Evolutionary conservation across 768 basidiomycete species (phyloP), one percentile per base, ranked within the genome.

Genomic region (Porpolomopsis calyptriformis): DNA sequence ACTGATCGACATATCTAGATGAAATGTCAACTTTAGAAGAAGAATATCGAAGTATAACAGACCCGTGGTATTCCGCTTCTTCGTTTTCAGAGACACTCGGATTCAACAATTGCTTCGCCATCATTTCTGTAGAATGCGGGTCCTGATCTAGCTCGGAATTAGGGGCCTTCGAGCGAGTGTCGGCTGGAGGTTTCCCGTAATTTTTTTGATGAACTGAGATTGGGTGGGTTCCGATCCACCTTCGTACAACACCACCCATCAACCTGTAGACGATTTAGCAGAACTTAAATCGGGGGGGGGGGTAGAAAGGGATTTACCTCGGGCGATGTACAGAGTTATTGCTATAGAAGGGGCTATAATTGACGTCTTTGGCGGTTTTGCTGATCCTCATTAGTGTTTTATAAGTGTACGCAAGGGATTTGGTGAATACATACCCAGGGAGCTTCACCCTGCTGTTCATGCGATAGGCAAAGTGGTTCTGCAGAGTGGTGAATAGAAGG

Each of bases 401-500:
- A 37, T 39, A 36, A 26, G 36, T 45, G 25, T 22, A 31, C 33
- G 11, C 9, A 26, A 26, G 46, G 36, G 23, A 18, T 47, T 38
- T 14, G 35, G n/a, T 9, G 8, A 22, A 29, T 18, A 50, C 81
- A 43, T 52, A 85, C 88, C 85, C 86, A 24, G 85, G 85, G 2
- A 89, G 69, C 58, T 86, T 88, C 40, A 85, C 61, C 3, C 87
- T 90, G 53, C 83, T 86, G 50, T 89, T 90, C 83, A 93, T 91
- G n/a, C 80, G 83, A 64, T 82, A 92, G 9, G 85, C 87, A 63
- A 92, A 92, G 57, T 91, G 89, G 57, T 89, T 86, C 14, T 82
- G 84, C 43, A 93, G 64, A 4, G 82, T 80, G 0, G 91, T 93
- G 64, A 90, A 90, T 41, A 90, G 59, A 45, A 81, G 61, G 8